Conservation (phyloP, 2,329 filamentous ascomycete genomes). For the Colletotrichum navitas region DNA sequence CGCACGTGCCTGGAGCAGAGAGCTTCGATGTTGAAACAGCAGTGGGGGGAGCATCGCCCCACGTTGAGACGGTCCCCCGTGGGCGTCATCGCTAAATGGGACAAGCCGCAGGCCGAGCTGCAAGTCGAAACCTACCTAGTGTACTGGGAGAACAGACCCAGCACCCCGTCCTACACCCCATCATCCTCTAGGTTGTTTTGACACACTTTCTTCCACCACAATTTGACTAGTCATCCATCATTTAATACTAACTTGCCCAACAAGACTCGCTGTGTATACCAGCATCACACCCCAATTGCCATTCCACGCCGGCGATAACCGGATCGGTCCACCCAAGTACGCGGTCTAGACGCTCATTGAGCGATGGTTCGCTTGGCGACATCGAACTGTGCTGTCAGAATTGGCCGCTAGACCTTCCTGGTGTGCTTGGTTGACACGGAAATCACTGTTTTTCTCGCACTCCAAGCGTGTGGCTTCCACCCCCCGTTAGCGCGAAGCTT, state of each 20-base stretch:
- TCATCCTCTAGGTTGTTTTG: constrained; percentile 9
- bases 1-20: background rate
- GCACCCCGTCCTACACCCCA: constrained; percentile 13
- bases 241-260: background rate
- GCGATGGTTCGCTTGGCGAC: constrained; percentile 26
- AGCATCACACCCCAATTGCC: background rate
- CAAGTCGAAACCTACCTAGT: constrained; percentile 20
- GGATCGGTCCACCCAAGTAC: background rate
- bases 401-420: background rate
- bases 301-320: background rate
- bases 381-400: constrained; percentile 7
- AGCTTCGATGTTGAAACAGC: background rate
- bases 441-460: background rate
- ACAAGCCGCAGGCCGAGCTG: constrained; percentile 25
- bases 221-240: background rate
- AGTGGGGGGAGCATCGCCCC: background rate
- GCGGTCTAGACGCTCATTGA: background rate
- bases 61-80: background rate
- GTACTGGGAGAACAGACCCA: constrained; percentile 33
- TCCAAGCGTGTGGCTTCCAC: background rate
- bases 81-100: constrained; percentile 17
- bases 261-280: background rate
- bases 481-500: too few species aligned
- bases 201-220: constrained; percentile 6
- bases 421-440: constrained; percentile 1